Evolutionary conservation across 1,284 basidiomycete genomes (phyloP).

Genomic region (Ustilago crameri): DNA sequence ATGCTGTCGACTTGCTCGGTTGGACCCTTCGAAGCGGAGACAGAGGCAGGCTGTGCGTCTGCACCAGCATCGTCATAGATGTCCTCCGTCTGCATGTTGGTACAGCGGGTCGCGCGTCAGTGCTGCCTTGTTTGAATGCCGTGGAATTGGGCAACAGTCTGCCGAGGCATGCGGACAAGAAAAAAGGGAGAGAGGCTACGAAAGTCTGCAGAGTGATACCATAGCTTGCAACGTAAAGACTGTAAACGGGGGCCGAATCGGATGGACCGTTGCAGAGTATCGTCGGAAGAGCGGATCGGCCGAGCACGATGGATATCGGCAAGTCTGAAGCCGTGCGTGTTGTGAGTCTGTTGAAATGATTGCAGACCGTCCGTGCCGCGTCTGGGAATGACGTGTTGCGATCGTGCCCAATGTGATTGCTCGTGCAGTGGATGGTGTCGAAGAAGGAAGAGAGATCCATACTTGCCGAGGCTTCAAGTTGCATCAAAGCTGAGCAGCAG

Average conservation of each 20-base stretch:
- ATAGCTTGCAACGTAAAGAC: background rate
- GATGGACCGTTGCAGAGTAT: background rate
- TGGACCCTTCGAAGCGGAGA: background rate
- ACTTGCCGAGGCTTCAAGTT: no score
- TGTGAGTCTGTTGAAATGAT: no score
- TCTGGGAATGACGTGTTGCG: no score
- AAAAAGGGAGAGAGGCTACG: background rate
- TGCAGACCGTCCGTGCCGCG: no score
- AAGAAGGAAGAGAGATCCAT: no score
- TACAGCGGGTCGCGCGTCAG: background rate
- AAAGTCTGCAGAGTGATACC: background rate
- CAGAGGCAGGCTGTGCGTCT: background rate
- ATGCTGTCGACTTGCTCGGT: background rate
- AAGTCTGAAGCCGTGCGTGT: no score
- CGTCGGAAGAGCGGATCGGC: background rate
- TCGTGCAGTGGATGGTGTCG: no score
- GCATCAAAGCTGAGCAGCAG: background rate
- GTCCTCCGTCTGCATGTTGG: slow-evolving; percentile 8
- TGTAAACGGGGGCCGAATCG: background rate
- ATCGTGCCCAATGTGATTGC: no score
- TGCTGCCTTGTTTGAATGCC: background rate
- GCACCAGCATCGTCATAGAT: background rate
- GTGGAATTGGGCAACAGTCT: no score
- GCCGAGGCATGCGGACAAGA: background rate
- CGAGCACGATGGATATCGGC: background rate